Percentiles rank a stretch among this genome's conserved stretches.
Conservation (phyloP, 176 grass and related monocot species). For the Musa itinerans region DNA sequence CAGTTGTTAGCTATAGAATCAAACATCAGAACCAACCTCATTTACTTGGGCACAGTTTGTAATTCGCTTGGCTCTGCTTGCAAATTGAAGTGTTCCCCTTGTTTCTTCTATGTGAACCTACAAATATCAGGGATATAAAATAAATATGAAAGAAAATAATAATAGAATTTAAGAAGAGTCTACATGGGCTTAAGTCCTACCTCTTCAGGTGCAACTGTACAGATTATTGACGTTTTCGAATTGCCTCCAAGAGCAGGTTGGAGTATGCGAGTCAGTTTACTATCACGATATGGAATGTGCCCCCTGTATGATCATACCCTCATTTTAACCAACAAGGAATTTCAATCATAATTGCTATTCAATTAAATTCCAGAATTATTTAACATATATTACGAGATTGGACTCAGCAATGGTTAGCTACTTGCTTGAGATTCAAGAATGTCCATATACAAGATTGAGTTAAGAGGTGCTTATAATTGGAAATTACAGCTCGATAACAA, state of each 20-base stretch:
- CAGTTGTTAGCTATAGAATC: neutral
- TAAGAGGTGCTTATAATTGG: no score
- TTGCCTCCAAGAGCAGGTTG: slow-evolving; percentile 97
- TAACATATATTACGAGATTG: no score
- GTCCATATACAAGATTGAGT: no score
- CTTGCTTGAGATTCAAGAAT: no score
- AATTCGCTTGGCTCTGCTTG: slow-evolving; percentile 84
- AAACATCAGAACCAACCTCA: slow-evolving; percentile 42
- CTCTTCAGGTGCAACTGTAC: slow-evolving; percentile 89
- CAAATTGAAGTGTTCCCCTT: slow-evolving; percentile 96
- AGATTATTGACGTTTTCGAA: slow-evolving; percentile 92
- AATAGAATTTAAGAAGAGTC: neutral
- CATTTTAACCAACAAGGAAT: neutral
- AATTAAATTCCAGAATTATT: neutral
- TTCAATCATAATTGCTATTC: neutral
- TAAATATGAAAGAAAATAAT: neutral
- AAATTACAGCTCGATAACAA: no score
- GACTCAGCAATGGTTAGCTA: no score
- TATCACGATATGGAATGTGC: slow-evolving; percentile 97
- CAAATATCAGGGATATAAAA: slow-evolving; percentile 5
- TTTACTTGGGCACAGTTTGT: slow-evolving; percentile 98
- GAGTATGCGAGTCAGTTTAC: slow-evolving; percentile 90
- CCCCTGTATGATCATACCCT: slow-evolving; percentile 50
- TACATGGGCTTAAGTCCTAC: slow-evolving; percentile 28
- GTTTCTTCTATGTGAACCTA: slow-evolving; percentile 84